phyloP scores from a whole-genome alignment of 352 stramenopile genomes.

The Thraustotheca clavata region DNA sequence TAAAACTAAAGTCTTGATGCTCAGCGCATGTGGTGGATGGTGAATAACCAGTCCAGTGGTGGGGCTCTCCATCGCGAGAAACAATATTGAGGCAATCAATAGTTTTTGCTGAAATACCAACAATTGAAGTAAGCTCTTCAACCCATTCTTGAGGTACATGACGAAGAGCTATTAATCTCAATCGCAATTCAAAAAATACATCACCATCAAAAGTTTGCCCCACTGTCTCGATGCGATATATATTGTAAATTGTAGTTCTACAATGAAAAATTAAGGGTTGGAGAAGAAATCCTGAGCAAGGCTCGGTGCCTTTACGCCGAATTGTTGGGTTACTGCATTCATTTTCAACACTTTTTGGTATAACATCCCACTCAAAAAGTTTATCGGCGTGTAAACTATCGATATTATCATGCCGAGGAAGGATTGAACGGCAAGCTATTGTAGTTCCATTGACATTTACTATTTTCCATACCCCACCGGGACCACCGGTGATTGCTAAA shows the following conservation, averaged over 20 bases:
- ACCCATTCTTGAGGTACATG: conserved; percentile 7
- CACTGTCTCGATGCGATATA: conserved; percentile 34
- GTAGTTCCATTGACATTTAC: background rate
- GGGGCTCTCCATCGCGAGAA: background rate
- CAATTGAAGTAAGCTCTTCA: conserved; percentile 12
- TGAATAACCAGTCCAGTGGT: background rate
- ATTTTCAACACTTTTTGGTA: background rate
- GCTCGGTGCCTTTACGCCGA: background rate
- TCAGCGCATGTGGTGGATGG: background rate
- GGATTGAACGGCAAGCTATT: background rate
- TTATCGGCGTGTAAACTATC: background rate
- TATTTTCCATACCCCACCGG: background rate
- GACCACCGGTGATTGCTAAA: background rate
- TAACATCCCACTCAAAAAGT: background rate
- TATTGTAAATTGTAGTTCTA: conserved; percentile 25
- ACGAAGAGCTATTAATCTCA: conserved; percentile 29
- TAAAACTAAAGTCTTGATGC: background rate
- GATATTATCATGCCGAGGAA: background rate
- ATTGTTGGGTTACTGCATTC: conserved; percentile 1
- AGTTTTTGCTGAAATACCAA: conserved; percentile 16
- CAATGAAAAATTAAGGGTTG: conserved; percentile 12
- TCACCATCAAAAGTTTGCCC: conserved; percentile 37
- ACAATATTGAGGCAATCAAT: conserved; percentile 22
- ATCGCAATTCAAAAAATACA: conserved; percentile 38
- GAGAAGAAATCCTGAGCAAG: background rate